phyloP scores from a whole-genome alignment of 2,329 filamentous ascomycete species.

The Waltergamsia citrina region DNA sequence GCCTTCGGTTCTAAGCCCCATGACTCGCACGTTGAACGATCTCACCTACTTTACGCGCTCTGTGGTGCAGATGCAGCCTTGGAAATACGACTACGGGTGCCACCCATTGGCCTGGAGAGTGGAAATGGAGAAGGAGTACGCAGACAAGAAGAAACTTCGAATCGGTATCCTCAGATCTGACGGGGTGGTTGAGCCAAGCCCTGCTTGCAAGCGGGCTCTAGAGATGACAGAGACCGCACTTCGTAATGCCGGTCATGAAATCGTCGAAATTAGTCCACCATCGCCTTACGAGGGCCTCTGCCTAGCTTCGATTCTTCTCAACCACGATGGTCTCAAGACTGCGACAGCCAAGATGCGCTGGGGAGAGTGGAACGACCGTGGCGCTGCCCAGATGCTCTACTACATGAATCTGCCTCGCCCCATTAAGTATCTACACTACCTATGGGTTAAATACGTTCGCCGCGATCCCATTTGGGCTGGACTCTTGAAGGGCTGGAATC shows the following conservation, averaged over 20 bases:
- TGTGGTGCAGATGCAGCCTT: slow-evolving; percentile 73
- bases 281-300: slow-evolving; percentile 65
- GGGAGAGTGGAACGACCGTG: slow-evolving; percentile 72
- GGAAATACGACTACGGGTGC: slow-evolving; percentile 80
- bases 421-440: slow-evolving; percentile 77
- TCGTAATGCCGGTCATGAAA: slow-evolving; percentile 62
- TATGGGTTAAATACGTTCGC: slow-evolving; percentile 79
- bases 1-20: slow-evolving; percentile 81
- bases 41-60: slow-evolving; percentile 74
- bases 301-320: slow-evolving; percentile 72
- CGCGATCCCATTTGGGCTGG: slow-evolving; percentile 71
- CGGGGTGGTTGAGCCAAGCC: slow-evolving; percentile 75
- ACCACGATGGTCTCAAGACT: slow-evolving; percentile 73
- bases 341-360: slow-evolving; percentile 68
- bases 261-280: slow-evolving; percentile 55
- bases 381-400: slow-evolving; percentile 64
- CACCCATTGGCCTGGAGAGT: slow-evolving; percentile 76
- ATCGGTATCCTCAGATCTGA: slow-evolving; percentile 74
- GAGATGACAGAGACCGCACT: slow-evolving; percentile 63
- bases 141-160: slow-evolving; percentile 45
- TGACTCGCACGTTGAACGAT: slow-evolving; percentile 79
- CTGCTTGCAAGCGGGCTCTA: slow-evolving; percentile 71
- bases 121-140: slow-evolving; percentile 48
- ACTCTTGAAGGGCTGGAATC: slow-evolving; percentile 62
- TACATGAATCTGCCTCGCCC: slow-evolving; percentile 66